These are phyloP conservation scores for Secale cereale DNA, from an alignment of 176 grass and related monocot species.

Conservation along the genomic window DNA sequence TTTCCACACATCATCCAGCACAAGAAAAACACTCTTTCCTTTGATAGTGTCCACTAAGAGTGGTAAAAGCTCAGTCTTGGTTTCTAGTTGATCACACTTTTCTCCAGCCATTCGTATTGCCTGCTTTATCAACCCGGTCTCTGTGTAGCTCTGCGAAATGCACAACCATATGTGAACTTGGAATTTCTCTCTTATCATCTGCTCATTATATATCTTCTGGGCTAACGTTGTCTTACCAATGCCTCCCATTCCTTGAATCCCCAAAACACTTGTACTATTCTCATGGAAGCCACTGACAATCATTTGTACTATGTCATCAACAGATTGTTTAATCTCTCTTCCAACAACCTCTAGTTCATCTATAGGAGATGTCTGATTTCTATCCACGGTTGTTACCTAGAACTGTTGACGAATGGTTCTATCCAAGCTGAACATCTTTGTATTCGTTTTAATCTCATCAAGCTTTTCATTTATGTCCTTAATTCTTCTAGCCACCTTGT, in stretches of 20 bases:
- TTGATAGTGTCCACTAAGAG: background rate
- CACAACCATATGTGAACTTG: slow-evolving; percentile 30
- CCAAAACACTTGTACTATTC: background rate
- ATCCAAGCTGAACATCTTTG: background rate
- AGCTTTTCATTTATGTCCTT: slow-evolving; percentile 18
- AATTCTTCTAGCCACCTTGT: slow-evolving; percentile 10
- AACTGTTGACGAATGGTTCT: background rate
- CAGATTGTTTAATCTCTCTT: background rate
- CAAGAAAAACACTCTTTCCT: slow-evolving; percentile 30
- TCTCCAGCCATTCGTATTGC: slow-evolving; percentile 21
- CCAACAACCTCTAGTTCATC: slow-evolving; percentile 38
- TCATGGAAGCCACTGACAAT: background rate
- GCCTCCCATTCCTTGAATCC: slow-evolving; percentile 36
- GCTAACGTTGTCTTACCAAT: slow-evolving; percentile 59
- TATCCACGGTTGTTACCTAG: background rate
- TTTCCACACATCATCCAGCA: slow-evolving; percentile 33
- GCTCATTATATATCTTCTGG: slow-evolving; percentile 38
- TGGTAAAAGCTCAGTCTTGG: background rate
- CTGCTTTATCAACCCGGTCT: slow-evolving; percentile 10
- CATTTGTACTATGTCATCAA: slow-evolving; percentile 3
- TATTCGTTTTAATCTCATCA: background rate
- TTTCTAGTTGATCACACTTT: background rate
- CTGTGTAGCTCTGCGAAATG: slow-evolving; percentile 27
- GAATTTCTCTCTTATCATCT: slow-evolving; percentile 6
- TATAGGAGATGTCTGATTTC: background rate